Evolutionary conservation across 192 early-diverging fungal genomes (phyloP), one percentile per base, ranked within the genome.

Genomic region (Hyaloraphidium curvatum): DNA sequence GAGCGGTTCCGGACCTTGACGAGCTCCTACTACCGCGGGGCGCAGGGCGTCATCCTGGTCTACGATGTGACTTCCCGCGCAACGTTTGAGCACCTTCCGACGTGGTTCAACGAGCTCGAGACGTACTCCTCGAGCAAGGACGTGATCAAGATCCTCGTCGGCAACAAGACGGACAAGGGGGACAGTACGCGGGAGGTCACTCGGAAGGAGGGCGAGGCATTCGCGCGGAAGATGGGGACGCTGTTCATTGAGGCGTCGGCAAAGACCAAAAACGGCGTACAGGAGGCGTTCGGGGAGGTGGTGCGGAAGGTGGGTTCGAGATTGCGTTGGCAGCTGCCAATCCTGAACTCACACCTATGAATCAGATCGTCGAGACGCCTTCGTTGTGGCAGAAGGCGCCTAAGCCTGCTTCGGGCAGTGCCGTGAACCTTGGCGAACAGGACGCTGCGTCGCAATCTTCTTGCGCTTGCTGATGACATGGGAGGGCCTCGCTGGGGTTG

Each of bases 1-100:
- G 95, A 99, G 67, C 79, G 95, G 28, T 99, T 97, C 69, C 65
- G 95, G 37, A 97, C 95, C 0, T 68, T 99, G 50, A 99, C 95
- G 21, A 92, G 89, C 17, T 85, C 84, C 26, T 99, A 97, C 65
- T 99, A 99, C 59, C 78, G 93, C 30, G 93, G 91, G 27, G 95
- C 91, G 2, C 91, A 97, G 58, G 95, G 93, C 11, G 93, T 99
- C 0, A 94, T 99, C 48, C 69, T 98, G 37, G 95, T 97, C 13
- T 99, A 97, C 62, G 95, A 99, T 64, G 91, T 99, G 21, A 81
- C 87, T 55, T 87, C 81, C 59, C 81, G 91, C 28, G 83, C 84
- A 53, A 80, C 90, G 3, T 99, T 99, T 60, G 88, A 87, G 39
- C 80, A 91, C 55, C 74, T 99, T 33, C 72, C 86, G 52, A 77